phyloP scores from a whole-genome alignment of 129 eudicot genomes.

The Smallanthus sonchifolius region DNA sequence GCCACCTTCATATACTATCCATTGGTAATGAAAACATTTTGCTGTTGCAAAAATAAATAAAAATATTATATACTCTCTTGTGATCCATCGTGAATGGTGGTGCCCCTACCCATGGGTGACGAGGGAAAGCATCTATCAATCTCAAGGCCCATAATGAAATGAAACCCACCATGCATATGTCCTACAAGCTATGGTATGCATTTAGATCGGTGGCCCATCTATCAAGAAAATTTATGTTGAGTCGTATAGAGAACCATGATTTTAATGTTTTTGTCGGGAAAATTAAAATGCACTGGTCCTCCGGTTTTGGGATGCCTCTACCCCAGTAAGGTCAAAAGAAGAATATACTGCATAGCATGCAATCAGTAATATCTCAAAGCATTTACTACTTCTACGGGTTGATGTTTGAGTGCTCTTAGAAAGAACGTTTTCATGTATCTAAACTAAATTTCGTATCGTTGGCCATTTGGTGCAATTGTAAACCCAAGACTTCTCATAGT shows the following conservation, averaged over 20 bases:
- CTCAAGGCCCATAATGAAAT: background rate
- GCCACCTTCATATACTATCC: too few species aligned
- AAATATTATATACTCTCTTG: too few species aligned
- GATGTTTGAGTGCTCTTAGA: background rate
- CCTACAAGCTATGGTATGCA: background rate
- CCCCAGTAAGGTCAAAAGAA: background rate
- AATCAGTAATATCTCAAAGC: background rate
- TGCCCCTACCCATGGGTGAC: slow-evolving; percentile 4
- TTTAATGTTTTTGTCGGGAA: background rate
- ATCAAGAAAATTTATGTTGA: background rate
- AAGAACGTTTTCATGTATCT: too few species aligned
- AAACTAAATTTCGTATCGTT: too few species aligned
- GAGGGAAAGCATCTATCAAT: background rate
- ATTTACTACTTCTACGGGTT: background rate
- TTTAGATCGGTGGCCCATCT: background rate
- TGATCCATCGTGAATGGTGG: background rate
- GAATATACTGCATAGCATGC: background rate
- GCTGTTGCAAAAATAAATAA: too few species aligned
- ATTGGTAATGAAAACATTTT: too few species aligned
- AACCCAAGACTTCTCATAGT: too few species aligned
- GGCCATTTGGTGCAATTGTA: too few species aligned
- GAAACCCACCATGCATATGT: background rate
- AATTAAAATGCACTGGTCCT: background rate
- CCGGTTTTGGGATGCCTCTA: background rate
- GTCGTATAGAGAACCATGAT: background rate